phyloP scores from a whole-genome alignment of 805 yeast species.

The Candida nanaspora region DNA sequence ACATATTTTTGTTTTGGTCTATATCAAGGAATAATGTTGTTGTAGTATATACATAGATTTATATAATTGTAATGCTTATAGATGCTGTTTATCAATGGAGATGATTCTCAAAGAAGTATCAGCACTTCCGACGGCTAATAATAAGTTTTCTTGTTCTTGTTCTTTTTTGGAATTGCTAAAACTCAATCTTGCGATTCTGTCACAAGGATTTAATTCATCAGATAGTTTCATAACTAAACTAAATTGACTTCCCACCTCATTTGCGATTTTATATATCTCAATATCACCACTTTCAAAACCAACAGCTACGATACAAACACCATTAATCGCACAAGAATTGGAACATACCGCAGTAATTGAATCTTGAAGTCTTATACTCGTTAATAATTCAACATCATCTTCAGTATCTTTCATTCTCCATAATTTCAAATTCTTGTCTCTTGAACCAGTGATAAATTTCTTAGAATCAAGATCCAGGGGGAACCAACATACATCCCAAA shows the following conservation, averaged over 20 bases:
- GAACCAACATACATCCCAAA: slow-evolving; percentile 94
- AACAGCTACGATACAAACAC: slow-evolving; percentile 38
- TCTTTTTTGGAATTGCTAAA: slow-evolving; percentile 36
- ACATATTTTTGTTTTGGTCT: too few relatives aligned
- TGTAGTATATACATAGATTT: too few relatives aligned
- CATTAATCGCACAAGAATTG: slow-evolving; percentile 24
- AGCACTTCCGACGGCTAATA: slow-evolving; percentile 55
- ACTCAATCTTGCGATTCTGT: slow-evolving; percentile 50
- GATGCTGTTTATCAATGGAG: slow-evolving; percentile 1
- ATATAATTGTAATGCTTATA: too few relatives aligned
- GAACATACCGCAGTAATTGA: slow-evolving; percentile 68
- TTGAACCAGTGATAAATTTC: slow-evolving; percentile 74
- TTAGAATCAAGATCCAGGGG: slow-evolving; percentile 35
- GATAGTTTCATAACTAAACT: slow-evolving; percentile 27
- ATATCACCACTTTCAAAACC: slow-evolving; percentile 72
- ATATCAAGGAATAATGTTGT: too few relatives aligned
- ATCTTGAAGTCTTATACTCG: slow-evolving; percentile 36
- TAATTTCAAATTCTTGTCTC: slow-evolving; percentile 71
- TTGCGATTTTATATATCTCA: slow-evolving; percentile 33
- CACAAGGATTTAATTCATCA: slow-evolving; percentile 46
- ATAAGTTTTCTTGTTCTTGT: slow-evolving; percentile 19
- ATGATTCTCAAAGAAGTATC: slow-evolving; percentile 53
- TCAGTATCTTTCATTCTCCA: slow-evolving; percentile 39
- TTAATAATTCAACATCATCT: slow-evolving; percentile 25
- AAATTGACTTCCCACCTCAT: slow-evolving; percentile 18